A percentile compares a stretch with the other conserved stretches of the same genome.
Conservation (phyloP, 2,329 filamentous ascomycete genomes). For the Fusarium humuli region DNA sequence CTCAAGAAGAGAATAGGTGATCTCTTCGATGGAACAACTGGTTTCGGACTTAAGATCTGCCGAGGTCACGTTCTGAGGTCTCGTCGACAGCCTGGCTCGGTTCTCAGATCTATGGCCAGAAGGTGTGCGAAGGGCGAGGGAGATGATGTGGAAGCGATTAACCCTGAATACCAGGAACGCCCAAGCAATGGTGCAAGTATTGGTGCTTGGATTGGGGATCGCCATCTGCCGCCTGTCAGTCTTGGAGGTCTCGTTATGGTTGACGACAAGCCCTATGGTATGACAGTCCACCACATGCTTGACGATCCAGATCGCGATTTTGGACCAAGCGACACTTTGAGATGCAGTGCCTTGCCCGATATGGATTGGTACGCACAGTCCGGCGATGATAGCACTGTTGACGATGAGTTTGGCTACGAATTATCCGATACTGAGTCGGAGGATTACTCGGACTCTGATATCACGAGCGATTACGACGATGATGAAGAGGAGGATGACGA, state of each 20-base stretch:
- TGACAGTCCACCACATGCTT: constrained; percentile 98
- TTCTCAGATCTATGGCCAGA: constrained; percentile 50
- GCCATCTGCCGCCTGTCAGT: constrained; percentile 89
- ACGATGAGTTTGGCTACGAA: constrained; percentile 69
- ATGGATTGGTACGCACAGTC: constrained; percentile 59
- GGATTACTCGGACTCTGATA: constrained; percentile 60
- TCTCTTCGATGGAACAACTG: constrained; percentile 71
- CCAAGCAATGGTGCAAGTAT: constrained; percentile 92
- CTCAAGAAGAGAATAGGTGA: constrained; percentile 75
- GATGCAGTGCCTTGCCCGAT: constrained; percentile 55
- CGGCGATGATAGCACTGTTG: constrained; percentile 56
- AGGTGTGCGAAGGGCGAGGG: constrained; percentile 52
- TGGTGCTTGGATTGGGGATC: constrained; percentile 86
- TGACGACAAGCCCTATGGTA: constrained; percentile 86
- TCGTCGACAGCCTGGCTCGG: constrained; percentile 55
- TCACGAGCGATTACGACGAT: constrained; percentile 65
- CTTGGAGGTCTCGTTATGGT: constrained; percentile 89
- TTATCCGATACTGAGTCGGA: constrained; percentile 73
- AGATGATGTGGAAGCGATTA: constrained; percentile 62
- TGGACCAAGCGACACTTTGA: constrained; percentile 43
- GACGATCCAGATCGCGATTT: constrained; percentile 72
- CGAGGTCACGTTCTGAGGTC: constrained; percentile 75
- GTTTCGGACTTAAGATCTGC: constrained; percentile 77
- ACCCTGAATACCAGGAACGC: constrained; percentile 80
- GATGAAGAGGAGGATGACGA: constrained; percentile 64